Percentiles rank a stretch among this genome's conserved stretches.
phyloP scores from a whole-genome alignment of 2,329 filamentous ascomycete genomes.

The Neofusicoccum ribis region DNA sequence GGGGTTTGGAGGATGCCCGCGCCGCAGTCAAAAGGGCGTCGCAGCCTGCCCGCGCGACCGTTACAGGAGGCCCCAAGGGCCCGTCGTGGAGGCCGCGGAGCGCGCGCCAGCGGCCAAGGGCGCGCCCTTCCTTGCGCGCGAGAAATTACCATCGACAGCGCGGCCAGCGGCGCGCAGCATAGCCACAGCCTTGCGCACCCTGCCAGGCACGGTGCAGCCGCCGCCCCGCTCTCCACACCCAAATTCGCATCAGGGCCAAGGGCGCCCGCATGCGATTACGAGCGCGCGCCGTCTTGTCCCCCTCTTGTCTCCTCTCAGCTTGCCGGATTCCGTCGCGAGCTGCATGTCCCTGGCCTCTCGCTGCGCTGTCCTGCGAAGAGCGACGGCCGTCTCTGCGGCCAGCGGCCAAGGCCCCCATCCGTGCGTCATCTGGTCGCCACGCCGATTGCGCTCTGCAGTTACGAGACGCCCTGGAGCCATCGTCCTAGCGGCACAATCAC shows the following conservation, averaged over 20 bases:
- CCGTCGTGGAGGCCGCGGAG: neutral
- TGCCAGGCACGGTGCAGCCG: conserved; percentile 7
- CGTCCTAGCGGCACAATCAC: conserved; percentile 1
- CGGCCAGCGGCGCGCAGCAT: conserved; percentile 10
- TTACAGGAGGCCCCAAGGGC: conserved; percentile 2
- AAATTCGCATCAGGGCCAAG: neutral
- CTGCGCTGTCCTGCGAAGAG: neutral
- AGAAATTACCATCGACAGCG: conserved; percentile 15
- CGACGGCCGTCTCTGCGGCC: neutral
- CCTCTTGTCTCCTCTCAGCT: neutral
- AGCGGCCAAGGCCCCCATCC: conserved; percentile 14
- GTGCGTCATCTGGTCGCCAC: conserved; percentile 14
- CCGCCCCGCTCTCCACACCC: conserved; percentile 13
- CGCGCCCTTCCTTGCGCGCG: conserved; percentile 12
- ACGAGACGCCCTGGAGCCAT: conserved; percentile 10
- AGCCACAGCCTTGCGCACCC: conserved; percentile 15
- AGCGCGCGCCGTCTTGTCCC: conserved; percentile 1
- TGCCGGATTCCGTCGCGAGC: neutral
- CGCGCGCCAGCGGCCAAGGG: neutral
- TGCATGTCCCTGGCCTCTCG: neutral
- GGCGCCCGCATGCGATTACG: neutral
- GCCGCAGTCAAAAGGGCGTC: neutral
- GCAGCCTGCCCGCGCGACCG: conserved; percentile 8
- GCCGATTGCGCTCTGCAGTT: conserved; percentile 14
- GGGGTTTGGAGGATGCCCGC: conserved; percentile 14